Percentiles rank a stretch among this genome's conserved stretches.
Evolutionary conservation across 345 rosid species (phyloP).

Genomic region (Limnanthes douglasii): DNA sequence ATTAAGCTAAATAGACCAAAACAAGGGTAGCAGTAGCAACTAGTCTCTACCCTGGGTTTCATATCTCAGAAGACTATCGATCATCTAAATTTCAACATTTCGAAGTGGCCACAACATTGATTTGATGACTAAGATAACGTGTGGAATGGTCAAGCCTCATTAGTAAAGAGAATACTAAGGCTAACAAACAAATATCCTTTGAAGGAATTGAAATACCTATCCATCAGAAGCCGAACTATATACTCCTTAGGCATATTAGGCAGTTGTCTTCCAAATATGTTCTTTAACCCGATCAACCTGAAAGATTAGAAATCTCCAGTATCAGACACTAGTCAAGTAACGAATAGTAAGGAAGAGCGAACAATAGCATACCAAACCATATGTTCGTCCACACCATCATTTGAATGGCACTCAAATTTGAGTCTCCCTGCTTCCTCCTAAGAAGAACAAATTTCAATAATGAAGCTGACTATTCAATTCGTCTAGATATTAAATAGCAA

Average conservation of each 20-base stretch:
- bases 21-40: neutral
- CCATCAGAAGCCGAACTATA: slow-evolving; percentile 98
- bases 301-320: slow-evolving; percentile 5
- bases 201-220: too few relatives aligned
- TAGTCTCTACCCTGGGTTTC: neutral
- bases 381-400: slow-evolving; percentile 80
- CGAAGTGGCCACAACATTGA: neutral
- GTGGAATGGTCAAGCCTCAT: too few relatives aligned
- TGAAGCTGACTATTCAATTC: neutral
- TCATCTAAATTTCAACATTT: neutral
- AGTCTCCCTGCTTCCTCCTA: slow-evolving; percentile 92
- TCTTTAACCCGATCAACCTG: slow-evolving; percentile 98
- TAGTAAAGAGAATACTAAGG: too few relatives aligned
- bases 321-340: slow-evolving; percentile 1
- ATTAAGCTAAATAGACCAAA: neutral
- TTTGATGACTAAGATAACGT: neutral
- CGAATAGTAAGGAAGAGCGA: neutral
- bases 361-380: slow-evolving; percentile 94
- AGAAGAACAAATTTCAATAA: neutral
- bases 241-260: slow-evolving; percentile 99
- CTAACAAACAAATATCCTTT: too few relatives aligned
- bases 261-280: slow-evolving; percentile 90
- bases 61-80: neutral
- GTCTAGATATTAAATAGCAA: neutral
- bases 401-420: slow-evolving; percentile 66